A percentile compares a stretch with the other conserved stretches of the same genome.
These are phyloP conservation scores for Aureobasidium mangrovei DNA, from an alignment of 2,329 filamentous ascomycete species.

Conservation along the genomic window DNA sequence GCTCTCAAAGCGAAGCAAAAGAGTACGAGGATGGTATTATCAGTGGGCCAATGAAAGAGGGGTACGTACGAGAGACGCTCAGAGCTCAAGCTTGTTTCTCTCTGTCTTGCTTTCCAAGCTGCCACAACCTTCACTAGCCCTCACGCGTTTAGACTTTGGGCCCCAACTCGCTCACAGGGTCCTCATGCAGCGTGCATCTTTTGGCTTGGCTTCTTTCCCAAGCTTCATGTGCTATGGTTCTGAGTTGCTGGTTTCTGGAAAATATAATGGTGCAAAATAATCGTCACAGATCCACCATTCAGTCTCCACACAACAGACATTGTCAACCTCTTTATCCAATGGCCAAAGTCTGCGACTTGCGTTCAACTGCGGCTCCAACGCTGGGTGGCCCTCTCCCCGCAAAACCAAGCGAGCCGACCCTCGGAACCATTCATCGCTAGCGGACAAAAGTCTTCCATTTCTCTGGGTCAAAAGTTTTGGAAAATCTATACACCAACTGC, in stretches of 20 bases:
- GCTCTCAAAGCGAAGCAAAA: neutral
- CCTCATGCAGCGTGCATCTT: neutral
- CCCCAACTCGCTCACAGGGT: neutral
- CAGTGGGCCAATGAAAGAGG: neutral
- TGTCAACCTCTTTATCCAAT: no score
- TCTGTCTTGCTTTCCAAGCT: slow-evolving; percentile 1
- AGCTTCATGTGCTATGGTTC: no score
- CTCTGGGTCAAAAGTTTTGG: neutral
- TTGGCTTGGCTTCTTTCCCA: neutral
- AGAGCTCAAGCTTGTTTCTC: neutral
- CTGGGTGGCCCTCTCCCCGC: neutral
- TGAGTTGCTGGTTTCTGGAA: no score
- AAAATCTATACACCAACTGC: no score
- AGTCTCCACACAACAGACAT: no score
- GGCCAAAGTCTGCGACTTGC: no score
- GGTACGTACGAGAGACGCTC: slow-evolving; percentile 1
- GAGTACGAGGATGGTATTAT: neutral
- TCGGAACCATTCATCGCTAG: neutral
- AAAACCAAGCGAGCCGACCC: neutral
- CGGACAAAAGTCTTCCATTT: neutral
- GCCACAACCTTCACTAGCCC: neutral
- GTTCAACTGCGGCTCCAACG: no score
- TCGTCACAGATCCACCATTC: no score
- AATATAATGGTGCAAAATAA: no score
- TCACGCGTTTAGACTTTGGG: neutral